phyloP scores from a whole-genome alignment of 1,284 basidiomycete genomes.

The Phylloboletellus chloephorus region DNA sequence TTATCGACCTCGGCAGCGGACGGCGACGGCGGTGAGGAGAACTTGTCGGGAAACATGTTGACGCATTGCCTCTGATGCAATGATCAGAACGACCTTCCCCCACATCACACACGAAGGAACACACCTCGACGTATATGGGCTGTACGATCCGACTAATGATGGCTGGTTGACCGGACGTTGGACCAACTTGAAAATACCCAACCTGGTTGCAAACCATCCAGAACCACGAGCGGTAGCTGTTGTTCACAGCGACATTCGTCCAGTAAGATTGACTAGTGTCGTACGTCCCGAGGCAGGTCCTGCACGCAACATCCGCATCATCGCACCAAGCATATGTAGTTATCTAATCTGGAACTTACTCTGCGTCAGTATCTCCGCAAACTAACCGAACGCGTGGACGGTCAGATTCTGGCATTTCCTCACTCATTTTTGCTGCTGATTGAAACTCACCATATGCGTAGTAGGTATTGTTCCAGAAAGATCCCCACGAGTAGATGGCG shows the following conservation, averaged over 20 bases:
- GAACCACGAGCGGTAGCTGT: conserved; percentile 40
- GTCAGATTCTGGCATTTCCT: background rate
- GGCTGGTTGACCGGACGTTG: conserved; percentile 47
- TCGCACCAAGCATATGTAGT: background rate
- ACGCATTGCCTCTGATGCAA: conserved; percentile 54
- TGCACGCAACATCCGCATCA: conserved; percentile 14
- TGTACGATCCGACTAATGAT: conserved; percentile 59
- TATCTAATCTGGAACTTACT: conserved; percentile 28
- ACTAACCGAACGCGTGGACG: conserved; percentile 23
- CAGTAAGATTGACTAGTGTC: conserved; percentile 34
- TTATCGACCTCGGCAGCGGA: conserved; percentile 42
- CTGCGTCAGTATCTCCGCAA: conserved; percentile 34
- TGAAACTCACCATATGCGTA: conserved; percentile 31
- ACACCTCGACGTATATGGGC: conserved; percentile 52
- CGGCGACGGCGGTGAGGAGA: conserved; percentile 38
- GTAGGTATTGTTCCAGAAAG: conserved; percentile 42
- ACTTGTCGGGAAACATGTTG: conserved; percentile 53
- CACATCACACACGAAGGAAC: conserved; percentile 12
- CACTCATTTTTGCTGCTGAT: background rate
- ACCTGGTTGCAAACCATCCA: conserved; percentile 62
- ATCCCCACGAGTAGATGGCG: conserved; percentile 57
- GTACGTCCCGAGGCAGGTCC: conserved; percentile 45
- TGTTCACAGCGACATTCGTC: conserved; percentile 39
- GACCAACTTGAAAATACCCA: conserved; percentile 58
- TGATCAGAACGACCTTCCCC: conserved; percentile 1